Conservation (phyloP, 1,284 basidiomycete genomes). For the Nidula niveotomentosa region DNA sequence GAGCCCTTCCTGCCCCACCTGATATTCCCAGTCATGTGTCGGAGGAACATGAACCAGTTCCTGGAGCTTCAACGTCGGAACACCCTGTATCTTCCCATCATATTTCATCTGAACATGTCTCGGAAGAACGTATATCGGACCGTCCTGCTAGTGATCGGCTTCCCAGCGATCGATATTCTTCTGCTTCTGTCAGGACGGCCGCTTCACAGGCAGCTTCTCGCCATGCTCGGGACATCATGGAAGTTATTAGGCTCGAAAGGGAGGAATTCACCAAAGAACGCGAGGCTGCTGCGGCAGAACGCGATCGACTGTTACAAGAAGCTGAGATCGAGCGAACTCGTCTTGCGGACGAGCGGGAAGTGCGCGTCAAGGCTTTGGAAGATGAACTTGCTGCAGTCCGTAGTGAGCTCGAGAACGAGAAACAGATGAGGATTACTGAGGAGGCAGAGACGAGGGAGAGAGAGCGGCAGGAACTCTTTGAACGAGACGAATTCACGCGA, state of each 20-base stretch:
- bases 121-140: neutral
- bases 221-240: conserved; percentile 55
- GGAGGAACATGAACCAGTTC: neutral
- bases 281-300: conserved; percentile 50
- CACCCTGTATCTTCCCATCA: no score
- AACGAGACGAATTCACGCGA: conserved; percentile 58
- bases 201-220: conserved; percentile 49
- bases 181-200: conserved; percentile 30
- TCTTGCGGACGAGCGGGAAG: conserved; percentile 50
- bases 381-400: conserved; percentile 59
- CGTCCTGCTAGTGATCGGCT: neutral
- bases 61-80: no score
- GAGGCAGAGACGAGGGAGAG: conserved; percentile 61
- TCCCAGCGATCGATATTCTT: conserved; percentile 8
- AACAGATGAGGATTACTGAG: conserved; percentile 51
- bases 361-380: conserved; percentile 57
- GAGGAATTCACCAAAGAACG: conserved; percentile 56
- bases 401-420: conserved; percentile 54
- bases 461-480: conserved; percentile 51
- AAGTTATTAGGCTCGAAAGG: conserved; percentile 57
- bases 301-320: conserved; percentile 45
- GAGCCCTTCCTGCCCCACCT: conserved; percentile 27
- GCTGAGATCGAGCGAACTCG: conserved; percentile 44
- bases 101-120: neutral
- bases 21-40: conserved; percentile 9